These are phyloP conservation scores for Aureobasidium sp. DNA, from an alignment of 2,329 filamentous ascomycete genomes.

Conservation along the genomic window DNA sequence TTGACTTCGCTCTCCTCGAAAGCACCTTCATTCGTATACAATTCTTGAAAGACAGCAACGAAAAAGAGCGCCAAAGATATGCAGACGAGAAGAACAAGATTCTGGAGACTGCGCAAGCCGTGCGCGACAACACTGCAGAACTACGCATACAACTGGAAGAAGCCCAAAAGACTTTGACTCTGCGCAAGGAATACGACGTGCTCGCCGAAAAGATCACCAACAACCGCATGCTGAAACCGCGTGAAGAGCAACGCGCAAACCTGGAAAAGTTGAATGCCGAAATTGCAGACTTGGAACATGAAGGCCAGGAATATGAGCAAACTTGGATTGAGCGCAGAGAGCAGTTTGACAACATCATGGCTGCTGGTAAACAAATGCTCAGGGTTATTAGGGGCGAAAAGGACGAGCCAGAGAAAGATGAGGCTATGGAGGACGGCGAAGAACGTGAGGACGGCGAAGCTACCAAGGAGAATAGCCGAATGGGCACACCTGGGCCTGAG, in stretches of 20 bases:
- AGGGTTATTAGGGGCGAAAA: slow-evolving; percentile 89
- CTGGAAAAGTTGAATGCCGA: slow-evolving; percentile 78
- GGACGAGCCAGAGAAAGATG: slow-evolving; percentile 80
- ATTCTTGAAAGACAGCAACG: slow-evolving; percentile 75
- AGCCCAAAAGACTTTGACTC: slow-evolving; percentile 63
- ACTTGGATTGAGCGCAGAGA: slow-evolving; percentile 80
- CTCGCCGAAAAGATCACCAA: slow-evolving; percentile 78
- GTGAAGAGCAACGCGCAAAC: slow-evolving; percentile 73
- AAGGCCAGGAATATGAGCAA: slow-evolving; percentile 69
- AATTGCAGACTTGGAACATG: slow-evolving; percentile 75
- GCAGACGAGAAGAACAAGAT: slow-evolving; percentile 72
- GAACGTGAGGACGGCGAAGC: slow-evolving; percentile 46
- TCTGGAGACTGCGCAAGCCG: slow-evolving; percentile 64
- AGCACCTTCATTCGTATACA: slow-evolving; percentile 80
- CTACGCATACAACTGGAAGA: slow-evolving; percentile 68
- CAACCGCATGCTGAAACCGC: slow-evolving; percentile 67
- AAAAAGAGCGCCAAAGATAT: slow-evolving; percentile 74
- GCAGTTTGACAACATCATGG: slow-evolving; percentile 81
- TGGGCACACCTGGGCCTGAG: slow-evolving; percentile 38
- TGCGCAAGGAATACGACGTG: slow-evolving; percentile 80
- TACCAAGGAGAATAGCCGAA: slow-evolving; percentile 33
- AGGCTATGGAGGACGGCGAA: slow-evolving; percentile 66
- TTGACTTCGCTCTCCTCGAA: slow-evolving; percentile 85
- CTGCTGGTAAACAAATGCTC: slow-evolving; percentile 79
- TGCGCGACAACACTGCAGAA: slow-evolving; percentile 64